Base-by-base conservation (phyloP, 2,329 filamentous ascomycete species). In the Sporothrix mexicana region DNA sequence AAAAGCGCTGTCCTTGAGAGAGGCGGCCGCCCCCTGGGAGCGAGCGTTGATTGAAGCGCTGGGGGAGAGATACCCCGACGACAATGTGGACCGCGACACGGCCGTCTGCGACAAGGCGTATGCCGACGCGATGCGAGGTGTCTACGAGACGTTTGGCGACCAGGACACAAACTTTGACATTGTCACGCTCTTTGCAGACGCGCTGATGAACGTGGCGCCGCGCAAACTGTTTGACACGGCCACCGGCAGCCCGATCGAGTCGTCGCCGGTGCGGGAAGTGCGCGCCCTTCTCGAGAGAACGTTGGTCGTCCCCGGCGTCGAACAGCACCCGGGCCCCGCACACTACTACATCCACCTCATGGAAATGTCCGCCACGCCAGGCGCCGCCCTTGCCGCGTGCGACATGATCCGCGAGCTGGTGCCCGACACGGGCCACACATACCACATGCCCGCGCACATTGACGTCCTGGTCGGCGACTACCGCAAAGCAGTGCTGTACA, bases 301-400 rank as follows among this genome's bases (percentile, higher is more conserved):
- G 0, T 80, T 95, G 20, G 77, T 80, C 4, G 59, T 47, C 15
- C 43, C 30, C 1, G 82, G 84, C 2, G 79, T 84, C 1, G 84
- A 83, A 17, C 87, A 82, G 7, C 93, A 96, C 77, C 90, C 79
- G 0, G 91, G 91, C 0, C 78, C 93, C 4, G 81, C 92, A 9
- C 91, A 93, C 79, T 80, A 93, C 45, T 94, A 78, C 75, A 80
- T 80, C 64, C 76, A 78, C 45, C 69, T 77, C 49, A 70, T 77
- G 74, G 76, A 77, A n/a, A 75, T 74, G 73, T 74, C 73, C n/a
- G 62, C 67, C 3, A 69, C 67, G 1, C 73, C 73, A 4, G 73
- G 71, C 25, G 62, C 61, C 2, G 73, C 73, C 2, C 66, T 74
- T 41, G 53, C 61, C 7, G 61, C 70, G 1, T 71, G 71, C 3